These are phyloP conservation scores for Onygena corvina DNA, from an alignment of 2,329 filamentous ascomycete species.

Conservation along the genomic window DNA sequence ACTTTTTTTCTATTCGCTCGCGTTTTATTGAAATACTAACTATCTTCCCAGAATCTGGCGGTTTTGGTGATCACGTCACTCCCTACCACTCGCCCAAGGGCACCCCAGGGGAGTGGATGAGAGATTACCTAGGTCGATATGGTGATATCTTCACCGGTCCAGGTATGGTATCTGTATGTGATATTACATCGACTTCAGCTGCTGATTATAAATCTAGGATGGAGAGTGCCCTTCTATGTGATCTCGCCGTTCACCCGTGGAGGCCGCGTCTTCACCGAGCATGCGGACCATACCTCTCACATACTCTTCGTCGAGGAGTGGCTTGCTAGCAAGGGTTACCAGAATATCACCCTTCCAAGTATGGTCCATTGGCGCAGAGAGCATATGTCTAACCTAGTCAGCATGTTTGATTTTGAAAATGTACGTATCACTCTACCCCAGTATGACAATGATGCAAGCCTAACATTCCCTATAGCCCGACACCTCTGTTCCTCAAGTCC, in stretches of 20 bases:
- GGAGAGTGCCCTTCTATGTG: slow-evolving; percentile 45
- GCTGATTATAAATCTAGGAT: slow-evolving; percentile 21
- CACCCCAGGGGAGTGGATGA: slow-evolving; percentile 43
- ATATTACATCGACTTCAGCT: not conserved
- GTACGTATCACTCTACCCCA: slow-evolving; percentile 15
- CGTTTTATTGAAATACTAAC: not conserved
- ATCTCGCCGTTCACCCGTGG: slow-evolving; percentile 46
- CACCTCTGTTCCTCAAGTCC: slow-evolving; percentile 38
- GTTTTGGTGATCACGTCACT: slow-evolving; percentile 45
- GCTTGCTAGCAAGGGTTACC: slow-evolving; percentile 35
- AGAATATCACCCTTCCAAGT: slow-evolving; percentile 30
- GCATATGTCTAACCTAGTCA: slow-evolving; percentile 40
- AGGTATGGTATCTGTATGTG: slow-evolving; percentile 16
- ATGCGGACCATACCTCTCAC: slow-evolving; percentile 45
- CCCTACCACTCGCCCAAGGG: slow-evolving; percentile 40
- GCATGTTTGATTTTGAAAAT: slow-evolving; percentile 37
- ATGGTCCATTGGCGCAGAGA: slow-evolving; percentile 38
- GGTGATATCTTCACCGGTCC: slow-evolving; percentile 37
- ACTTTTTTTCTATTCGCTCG: not conserved
- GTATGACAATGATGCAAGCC: not conserved
- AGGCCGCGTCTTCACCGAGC: slow-evolving; percentile 43
- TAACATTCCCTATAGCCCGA: slow-evolving; percentile 31
- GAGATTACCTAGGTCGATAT: slow-evolving; percentile 34
- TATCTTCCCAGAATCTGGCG: slow-evolving; percentile 37
- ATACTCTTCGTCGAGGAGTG: slow-evolving; percentile 44